A percentile compares a stretch with the other conserved stretches of the same genome.
These are phyloP conservation scores for Stemphylium vesicarium DNA, from an alignment of 2,329 filamentous ascomycete genomes.

Conservation along the genomic window DNA sequence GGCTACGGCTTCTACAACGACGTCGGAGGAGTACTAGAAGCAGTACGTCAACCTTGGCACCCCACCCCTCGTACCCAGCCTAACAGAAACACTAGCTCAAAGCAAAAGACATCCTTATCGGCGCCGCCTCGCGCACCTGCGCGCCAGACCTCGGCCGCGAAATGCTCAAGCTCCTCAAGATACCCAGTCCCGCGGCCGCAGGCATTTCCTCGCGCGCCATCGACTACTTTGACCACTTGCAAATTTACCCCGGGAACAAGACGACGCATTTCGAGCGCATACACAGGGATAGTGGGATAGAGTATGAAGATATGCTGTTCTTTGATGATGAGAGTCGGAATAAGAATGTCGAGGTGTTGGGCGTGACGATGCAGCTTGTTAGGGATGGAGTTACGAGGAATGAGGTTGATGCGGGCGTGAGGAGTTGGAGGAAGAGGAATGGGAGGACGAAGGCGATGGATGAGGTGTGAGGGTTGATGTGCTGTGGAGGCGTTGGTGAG, in stretches of 20 bases:
- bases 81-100: constrained; percentile 37
- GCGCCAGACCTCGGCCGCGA: constrained; percentile 81
- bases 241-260: constrained; percentile 78
- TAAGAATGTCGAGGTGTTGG: constrained; percentile 77
- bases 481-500: too few species aligned
- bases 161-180: constrained; percentile 76
- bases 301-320: constrained; percentile 87
- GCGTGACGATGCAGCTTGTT: constrained; percentile 84
- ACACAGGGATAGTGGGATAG: constrained; percentile 71
- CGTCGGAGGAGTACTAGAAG: constrained; percentile 50
- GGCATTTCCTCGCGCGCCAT: constrained; percentile 52
- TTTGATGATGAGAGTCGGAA: constrained; percentile 94
- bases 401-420: constrained; percentile 80
- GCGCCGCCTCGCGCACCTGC: constrained; percentile 79
- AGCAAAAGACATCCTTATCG: constrained; percentile 63
- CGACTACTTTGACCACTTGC: constrained; percentile 63
- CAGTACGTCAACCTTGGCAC: constrained; percentile 28
- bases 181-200: constrained; percentile 63
- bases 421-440: constrained; percentile 78
- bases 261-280: constrained; percentile 82
- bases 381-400: constrained; percentile 76
- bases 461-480: background rate
- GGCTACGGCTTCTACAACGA: constrained; percentile 56
- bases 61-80: background rate
- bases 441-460: constrained; percentile 47